A percentile compares a stretch with the other conserved stretches of the same genome.
Conservation (phyloP, 2,329 filamentous ascomycete species). For the Macrophomina phaseolina region DNA sequence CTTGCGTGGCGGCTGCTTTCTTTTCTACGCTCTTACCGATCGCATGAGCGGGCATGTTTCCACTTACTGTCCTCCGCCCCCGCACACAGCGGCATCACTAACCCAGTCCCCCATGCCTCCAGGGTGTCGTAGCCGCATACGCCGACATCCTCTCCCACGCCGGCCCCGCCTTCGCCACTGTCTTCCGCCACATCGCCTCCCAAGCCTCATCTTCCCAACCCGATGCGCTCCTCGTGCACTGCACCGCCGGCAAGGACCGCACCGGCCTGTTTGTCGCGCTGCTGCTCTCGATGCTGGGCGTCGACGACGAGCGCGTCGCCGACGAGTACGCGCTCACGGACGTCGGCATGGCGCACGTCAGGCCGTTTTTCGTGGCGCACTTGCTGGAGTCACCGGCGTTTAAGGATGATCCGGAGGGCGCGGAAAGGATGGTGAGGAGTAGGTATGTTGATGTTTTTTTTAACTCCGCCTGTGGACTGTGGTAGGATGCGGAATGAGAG, state of each 20-base stretch:
- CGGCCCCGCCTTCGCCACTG: conserved; percentile 60
- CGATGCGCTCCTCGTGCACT: conserved; percentile 69
- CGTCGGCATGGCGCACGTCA: conserved; percentile 49
- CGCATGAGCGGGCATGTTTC: too few relatives aligned
- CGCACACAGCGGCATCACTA: too few relatives aligned
- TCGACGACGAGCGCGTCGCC: conserved; percentile 62
- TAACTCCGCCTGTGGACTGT: conserved; percentile 32
- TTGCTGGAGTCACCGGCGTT: conserved; percentile 57
- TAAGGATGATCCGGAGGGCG: conserved; percentile 30
- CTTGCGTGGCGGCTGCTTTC: too few relatives aligned
- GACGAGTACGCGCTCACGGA: conserved; percentile 73
- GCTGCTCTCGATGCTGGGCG: conserved; percentile 67
- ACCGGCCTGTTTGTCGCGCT: conserved; percentile 74
- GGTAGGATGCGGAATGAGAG: neutral
- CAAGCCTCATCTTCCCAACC: conserved; percentile 33
- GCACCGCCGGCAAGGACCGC: conserved; percentile 78
- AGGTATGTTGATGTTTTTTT: conserved; percentile 51
- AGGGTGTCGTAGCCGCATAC: conserved; percentile 70
- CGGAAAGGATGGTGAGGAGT: conserved; percentile 31
- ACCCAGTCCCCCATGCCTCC: neutral
- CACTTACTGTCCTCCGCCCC: too few relatives aligned
- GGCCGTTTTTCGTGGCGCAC: conserved; percentile 44
- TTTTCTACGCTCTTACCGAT: too few relatives aligned
- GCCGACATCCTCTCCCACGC: conserved; percentile 63
- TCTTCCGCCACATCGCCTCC: conserved; percentile 64